Evolutionary conservation across 2,329 filamentous ascomycete genomes (phyloP).

Genomic region (Aureobasidium vineae): DNA sequence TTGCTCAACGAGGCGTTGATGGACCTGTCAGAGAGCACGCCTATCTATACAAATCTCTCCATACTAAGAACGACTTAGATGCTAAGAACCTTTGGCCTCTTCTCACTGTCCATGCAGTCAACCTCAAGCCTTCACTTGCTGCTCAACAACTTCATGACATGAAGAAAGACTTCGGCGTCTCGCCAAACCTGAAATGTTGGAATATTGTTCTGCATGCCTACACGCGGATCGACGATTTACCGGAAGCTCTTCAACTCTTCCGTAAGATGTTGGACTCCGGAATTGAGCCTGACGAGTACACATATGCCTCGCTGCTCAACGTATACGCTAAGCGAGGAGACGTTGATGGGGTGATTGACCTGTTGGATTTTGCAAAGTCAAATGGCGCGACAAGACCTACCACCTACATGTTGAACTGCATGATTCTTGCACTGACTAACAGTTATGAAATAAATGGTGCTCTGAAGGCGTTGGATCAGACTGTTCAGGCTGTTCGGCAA

Average conservation of each 20-base stretch:
- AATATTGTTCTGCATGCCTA: conserved; percentile 75
- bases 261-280: conserved; percentile 54
- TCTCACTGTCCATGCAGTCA: conserved; percentile 68
- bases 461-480: conserved; percentile 55
- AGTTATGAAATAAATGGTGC: conserved; percentile 49
- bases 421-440: conserved; percentile 62
- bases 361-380: conserved; percentile 63
- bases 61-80: neutral
- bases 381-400: conserved; percentile 49
- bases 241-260: conserved; percentile 65
- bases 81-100: conserved; percentile 47
- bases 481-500: conserved; percentile 46
- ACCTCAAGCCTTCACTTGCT: conserved; percentile 63
- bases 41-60: neutral
- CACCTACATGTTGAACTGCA: conserved; percentile 58
- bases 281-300: conserved; percentile 59
- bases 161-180: conserved; percentile 52
- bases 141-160: conserved; percentile 62
- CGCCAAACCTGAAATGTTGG: conserved; percentile 63
- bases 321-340: conserved; percentile 71
- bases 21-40: conserved; percentile 37
- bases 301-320: conserved; percentile 71
- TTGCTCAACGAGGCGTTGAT: conserved; percentile 39
- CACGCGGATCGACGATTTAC: conserved; percentile 63
- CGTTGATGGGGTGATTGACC: conserved; percentile 62